These are phyloP conservation scores for Lentinus polychrous DNA, from an alignment of 1,284 basidiomycete species.

Conservation along the genomic window DNA sequence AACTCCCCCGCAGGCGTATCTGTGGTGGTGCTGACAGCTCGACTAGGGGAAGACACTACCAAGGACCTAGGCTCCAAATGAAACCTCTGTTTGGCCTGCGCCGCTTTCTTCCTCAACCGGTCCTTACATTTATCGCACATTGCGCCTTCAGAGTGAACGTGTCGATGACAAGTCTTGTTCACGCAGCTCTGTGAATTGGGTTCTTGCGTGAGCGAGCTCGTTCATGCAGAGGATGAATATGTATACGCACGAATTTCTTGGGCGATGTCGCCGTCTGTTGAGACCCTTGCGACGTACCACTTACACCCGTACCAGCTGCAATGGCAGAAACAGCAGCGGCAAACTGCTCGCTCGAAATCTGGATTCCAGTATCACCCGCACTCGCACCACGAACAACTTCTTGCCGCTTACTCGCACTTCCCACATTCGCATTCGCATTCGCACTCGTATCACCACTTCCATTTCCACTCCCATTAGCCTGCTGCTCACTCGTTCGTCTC, in stretches of 20 bases:
- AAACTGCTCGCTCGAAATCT: neutral
- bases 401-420: neutral
- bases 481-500: neutral
- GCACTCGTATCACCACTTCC: neutral
- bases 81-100: conserved; percentile 34
- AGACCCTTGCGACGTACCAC: neutral
- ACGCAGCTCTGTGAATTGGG: conserved; percentile 18
- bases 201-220: neutral
- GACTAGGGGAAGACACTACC: too few species aligned
- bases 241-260: neutral
- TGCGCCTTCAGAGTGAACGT: conserved; percentile 23
- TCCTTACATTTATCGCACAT: conserved; percentile 38
- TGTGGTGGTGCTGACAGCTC: too few species aligned
- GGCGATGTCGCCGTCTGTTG: neutral
- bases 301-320: neutral
- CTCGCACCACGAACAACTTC: neutral
- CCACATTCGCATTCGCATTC: neutral
- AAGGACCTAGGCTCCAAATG: conserved; percentile 34
- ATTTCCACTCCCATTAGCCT: neutral
- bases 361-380: neutral
- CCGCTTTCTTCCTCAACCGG: conserved; percentile 37
- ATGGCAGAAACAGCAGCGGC: neutral
- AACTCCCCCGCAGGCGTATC: too few species aligned
- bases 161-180: conserved; percentile 26
- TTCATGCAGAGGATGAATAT: neutral